Conservation (phyloP, 2,329 filamentous ascomycete species). For the Alternaria triticina region DNA sequence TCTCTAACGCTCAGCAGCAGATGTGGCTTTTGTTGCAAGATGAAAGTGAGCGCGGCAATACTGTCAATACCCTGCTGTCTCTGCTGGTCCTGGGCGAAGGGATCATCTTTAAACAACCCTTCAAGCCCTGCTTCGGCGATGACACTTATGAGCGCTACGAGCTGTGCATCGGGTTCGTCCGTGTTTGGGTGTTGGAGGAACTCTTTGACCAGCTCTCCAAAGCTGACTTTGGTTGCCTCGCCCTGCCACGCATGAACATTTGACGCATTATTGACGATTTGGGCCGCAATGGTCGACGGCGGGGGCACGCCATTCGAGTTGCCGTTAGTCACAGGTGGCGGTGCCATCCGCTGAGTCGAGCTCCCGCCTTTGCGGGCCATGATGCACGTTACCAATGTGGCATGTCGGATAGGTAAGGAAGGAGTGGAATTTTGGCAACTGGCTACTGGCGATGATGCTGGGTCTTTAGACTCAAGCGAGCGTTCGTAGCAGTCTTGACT, state of each 20-base stretch:
- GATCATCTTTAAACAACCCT: conserved; percentile 70
- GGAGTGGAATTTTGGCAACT: not conserved
- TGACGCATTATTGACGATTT: conserved; percentile 82
- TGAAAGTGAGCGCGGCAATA: conserved; percentile 76
- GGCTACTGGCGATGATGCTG: not conserved
- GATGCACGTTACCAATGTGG: conserved; percentile 27
- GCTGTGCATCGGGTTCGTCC: conserved; percentile 70
- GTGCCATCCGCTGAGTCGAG: conserved; percentile 37
- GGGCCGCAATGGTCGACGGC: conserved; percentile 85
- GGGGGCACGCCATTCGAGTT: conserved; percentile 38
- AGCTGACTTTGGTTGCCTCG: conserved; percentile 72
- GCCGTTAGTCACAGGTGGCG: conserved; percentile 28
- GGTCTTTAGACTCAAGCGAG: not conserved
- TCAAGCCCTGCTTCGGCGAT: conserved; percentile 81
- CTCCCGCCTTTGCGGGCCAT: conserved; percentile 53
- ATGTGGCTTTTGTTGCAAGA: conserved; percentile 75
- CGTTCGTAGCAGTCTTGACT: not conserved
- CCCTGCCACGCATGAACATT: conserved; percentile 67
- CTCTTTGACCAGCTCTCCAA: conserved; percentile 75
- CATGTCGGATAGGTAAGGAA: conserved; percentile 25
- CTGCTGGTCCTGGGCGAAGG: conserved; percentile 66
- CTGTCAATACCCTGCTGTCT: conserved; percentile 71
- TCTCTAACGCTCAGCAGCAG: conserved; percentile 59
- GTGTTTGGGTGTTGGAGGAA: conserved; percentile 57
- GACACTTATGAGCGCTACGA: conserved; percentile 86